Percentiles rank a stretch among this genome's conserved stretches.
Evolutionary conservation across 2,329 filamentous ascomycete species (phyloP).

Genomic region (Anthostomella pinea): DNA sequence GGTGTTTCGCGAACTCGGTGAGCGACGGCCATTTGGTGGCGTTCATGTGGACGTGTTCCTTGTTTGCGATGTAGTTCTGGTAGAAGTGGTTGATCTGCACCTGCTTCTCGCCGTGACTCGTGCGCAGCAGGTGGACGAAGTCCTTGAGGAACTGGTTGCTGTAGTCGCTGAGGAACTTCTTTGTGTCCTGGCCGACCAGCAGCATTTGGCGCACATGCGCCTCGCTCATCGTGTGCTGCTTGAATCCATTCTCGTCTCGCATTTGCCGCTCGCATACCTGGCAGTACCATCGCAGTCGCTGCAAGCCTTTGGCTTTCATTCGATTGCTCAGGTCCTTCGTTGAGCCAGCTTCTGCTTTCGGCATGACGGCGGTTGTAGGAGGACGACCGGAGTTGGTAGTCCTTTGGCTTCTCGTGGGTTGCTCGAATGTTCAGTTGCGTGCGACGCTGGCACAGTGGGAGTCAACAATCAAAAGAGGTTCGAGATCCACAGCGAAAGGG

Average conservation of each 20-base stretch:
- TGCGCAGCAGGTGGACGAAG: conserved; percentile 74
- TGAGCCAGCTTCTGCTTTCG: conserved; percentile 85
- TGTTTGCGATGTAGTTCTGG: conserved; percentile 85
- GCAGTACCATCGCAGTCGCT: conserved; percentile 89
- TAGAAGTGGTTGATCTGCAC: conserved; percentile 92
- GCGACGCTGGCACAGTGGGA: too few species aligned
- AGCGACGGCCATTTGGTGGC: conserved; percentile 83
- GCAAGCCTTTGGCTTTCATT: conserved; percentile 76
- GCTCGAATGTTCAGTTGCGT: too few species aligned
- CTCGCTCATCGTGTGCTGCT: conserved; percentile 68
- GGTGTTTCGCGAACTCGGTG: conserved; percentile 83
- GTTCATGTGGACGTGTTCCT: conserved; percentile 92
- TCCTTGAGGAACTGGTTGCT: conserved; percentile 77
- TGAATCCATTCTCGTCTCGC: conserved; percentile 87
- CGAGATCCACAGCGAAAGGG: too few species aligned
- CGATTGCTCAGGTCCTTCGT: conserved; percentile 90
- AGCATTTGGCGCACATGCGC: conserved; percentile 72
- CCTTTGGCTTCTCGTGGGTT: too few species aligned
- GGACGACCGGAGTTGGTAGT: background rate
- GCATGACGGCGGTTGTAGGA: conserved; percentile 60
- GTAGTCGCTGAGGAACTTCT: conserved; percentile 79
- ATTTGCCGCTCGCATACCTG: conserved; percentile 74
- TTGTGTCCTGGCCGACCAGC: conserved; percentile 81
- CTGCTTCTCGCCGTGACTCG: conserved; percentile 85
- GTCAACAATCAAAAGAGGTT: too few species aligned